phyloP scores from a whole-genome alignment of 2,329 filamentous ascomycete species.

The Hypoxylon sp. region DNA sequence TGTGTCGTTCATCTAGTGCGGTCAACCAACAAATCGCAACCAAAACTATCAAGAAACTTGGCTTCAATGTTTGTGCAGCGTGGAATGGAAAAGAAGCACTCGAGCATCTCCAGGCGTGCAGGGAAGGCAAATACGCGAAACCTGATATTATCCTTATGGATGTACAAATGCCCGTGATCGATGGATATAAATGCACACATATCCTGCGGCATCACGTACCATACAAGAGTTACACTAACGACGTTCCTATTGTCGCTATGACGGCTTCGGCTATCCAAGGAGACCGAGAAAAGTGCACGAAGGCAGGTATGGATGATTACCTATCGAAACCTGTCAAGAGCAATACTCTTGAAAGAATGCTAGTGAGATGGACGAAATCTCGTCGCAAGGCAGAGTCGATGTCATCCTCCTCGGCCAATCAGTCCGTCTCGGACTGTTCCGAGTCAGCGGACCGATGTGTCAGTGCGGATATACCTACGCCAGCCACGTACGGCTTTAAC shows the following conservation, averaged over 20 bases:
- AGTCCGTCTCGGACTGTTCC: slow-evolving; percentile 62
- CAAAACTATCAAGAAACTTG: slow-evolving; percentile 80
- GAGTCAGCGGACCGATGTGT: slow-evolving; percentile 61
- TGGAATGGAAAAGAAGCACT: slow-evolving; percentile 86
- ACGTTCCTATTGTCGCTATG: slow-evolving; percentile 85
- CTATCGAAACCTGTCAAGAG: slow-evolving; percentile 81
- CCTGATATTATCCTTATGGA: slow-evolving; percentile 86
- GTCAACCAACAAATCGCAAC: slow-evolving; percentile 84
- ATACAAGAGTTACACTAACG: slow-evolving; percentile 71
- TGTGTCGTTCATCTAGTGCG: slow-evolving; percentile 56
- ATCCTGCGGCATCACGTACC: slow-evolving; percentile 77
- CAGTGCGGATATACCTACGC: slow-evolving; percentile 47
- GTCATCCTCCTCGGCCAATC: slow-evolving; percentile 46
- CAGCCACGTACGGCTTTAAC: slow-evolving; percentile 34
- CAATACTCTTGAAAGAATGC: slow-evolving; percentile 77
- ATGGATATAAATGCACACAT: slow-evolving; percentile 84
- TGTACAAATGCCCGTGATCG: slow-evolving; percentile 81
- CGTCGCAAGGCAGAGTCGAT: slow-evolving; percentile 49
- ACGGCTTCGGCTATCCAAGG: slow-evolving; percentile 84
- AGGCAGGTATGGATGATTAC: slow-evolving; percentile 83
- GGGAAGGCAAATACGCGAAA: slow-evolving; percentile 64
- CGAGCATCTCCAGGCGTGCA: slow-evolving; percentile 75
- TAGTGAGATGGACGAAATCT: slow-evolving; percentile 74
- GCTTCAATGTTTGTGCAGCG: slow-evolving; percentile 78
- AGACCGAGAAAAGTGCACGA: slow-evolving; percentile 80